A percentile compares a stretch with the other conserved stretches of the same genome.
Evolutionary conservation across 352 stramenopile genomes (phyloP).

Genomic region (Pelagophyceae sp.): DNA sequence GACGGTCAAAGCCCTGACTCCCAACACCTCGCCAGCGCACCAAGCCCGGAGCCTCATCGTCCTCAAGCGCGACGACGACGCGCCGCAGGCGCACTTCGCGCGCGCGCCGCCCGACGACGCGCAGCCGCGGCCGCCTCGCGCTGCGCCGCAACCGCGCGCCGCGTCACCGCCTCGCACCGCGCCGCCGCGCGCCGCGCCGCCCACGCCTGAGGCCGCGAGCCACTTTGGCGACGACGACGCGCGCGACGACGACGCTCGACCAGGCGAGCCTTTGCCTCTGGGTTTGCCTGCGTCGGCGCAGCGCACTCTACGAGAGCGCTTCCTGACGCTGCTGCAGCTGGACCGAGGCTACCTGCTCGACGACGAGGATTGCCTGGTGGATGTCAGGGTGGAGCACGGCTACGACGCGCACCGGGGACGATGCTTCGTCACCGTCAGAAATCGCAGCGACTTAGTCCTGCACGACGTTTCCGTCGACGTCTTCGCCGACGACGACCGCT

Average conservation of each 20-base stretch:
- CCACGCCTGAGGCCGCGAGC: neutral
- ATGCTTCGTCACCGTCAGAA: neutral
- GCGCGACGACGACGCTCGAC: neutral
- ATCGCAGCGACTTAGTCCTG: neutral
- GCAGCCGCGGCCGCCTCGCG: neutral
- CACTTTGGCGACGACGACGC: neutral
- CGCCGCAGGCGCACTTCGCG: too few relatives aligned
- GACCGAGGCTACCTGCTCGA: neutral
- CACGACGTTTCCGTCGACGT: neutral
- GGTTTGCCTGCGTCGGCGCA: neutral
- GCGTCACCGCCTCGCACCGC: neutral
- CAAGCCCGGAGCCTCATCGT: neutral
- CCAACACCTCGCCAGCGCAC: too few relatives aligned
- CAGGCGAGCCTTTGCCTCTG: too few relatives aligned
- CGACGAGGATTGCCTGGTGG: neutral
- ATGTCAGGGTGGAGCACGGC: neutral
- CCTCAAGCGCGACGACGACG: neutral
- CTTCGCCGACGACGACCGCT: conserved; percentile 10
- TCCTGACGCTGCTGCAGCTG: neutral
- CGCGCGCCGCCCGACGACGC: too few relatives aligned
- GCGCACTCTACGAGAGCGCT: neutral
- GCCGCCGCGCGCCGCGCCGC: too few relatives aligned
- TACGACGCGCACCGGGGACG: neutral
- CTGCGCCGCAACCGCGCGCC: too few relatives aligned
- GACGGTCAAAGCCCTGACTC: too few relatives aligned